Evolutionary conservation across 768 basidiomycete genomes (phyloP), one percentile per base, ranked within the genome.

Genomic region (Lentinus tigrinus): DNA sequence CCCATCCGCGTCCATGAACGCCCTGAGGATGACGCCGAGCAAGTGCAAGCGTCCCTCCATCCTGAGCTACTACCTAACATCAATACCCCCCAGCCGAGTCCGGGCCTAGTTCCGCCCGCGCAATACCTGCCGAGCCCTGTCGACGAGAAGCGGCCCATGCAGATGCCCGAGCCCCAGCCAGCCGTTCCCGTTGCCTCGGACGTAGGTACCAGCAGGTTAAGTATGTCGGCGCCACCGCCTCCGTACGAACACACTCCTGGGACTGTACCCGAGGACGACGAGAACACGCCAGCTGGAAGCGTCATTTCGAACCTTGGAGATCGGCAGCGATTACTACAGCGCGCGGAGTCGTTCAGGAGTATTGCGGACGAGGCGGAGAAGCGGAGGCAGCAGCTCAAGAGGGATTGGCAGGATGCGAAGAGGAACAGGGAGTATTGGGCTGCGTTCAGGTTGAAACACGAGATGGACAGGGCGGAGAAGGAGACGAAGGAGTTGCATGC

Each of bases 291-390:
- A 4, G 59, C 42, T 8, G 53, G 13, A 43, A 73, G 72, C 52
- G 61, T 71, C 28, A 59, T 74, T 46, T 70, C 70, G n/a, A 56
- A 56, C 47, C 44, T 24, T 27, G 24, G 47, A 26, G 60, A 61
- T 27, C 54, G 60, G 4, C 51, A 65, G 63, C 48, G 65, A 54
- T 23, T 65, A 47, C 27, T 65, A 58, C 13, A 61, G 60, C 51
- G 66, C 54, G 39, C 74, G 11, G 70, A 75, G 52, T 56, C 67
- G 49, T 56, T 71, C 4, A 61, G 74, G 39, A 56, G 69, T 17
- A 50, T 69, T 56, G 73, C 73, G 13, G 28, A 52, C 16, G 59
- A 65, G 36, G 63, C 65, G 54, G 71, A 73, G 56, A 63, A 59
- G 47, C 64, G 65, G 57, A 47, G 69, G 37, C 57, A 64, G 43